Conservation (phyloP, 352 stramenopile genomes). For the Phytophthora tentaculata region DNA sequence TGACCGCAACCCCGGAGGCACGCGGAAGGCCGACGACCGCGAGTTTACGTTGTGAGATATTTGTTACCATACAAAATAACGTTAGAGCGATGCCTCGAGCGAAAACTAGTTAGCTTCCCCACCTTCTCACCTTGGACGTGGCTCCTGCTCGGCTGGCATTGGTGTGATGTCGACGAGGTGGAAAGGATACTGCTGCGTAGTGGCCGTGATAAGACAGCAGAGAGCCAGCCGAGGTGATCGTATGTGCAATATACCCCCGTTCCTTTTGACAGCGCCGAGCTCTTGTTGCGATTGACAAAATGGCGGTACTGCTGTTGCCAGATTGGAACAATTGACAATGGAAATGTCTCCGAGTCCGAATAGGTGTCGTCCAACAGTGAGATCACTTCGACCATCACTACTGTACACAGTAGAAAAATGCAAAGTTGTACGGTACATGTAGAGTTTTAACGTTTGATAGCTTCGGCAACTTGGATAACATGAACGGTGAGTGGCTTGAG, state of each 20-base stretch:
- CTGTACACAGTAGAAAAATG: not conserved
- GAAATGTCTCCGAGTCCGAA: not conserved
- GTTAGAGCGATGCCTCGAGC: conserved; percentile 29
- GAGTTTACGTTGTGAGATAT: conserved; percentile 43
- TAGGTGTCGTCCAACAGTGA: not conserved
- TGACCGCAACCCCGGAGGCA: conserved; percentile 18
- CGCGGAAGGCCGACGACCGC: conserved; percentile 39
- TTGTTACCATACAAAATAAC: conserved; percentile 33
- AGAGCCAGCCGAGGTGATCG: conserved; percentile 17
- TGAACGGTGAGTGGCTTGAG: not conserved
- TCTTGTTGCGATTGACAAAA: conserved; percentile 9
- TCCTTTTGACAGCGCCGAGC: conserved; percentile 13
- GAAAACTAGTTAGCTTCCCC: conserved; percentile 28
- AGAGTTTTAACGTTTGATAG: not conserved
- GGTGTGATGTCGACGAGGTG: conserved; percentile 8
- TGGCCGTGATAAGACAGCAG: conserved; percentile 12
- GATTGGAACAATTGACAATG: conserved; percentile 13
- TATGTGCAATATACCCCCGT: conserved; percentile 25
- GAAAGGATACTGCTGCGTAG: conserved; percentile 13
- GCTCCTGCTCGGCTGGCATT: not conserved
- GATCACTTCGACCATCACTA: not conserved
- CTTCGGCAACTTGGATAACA: not conserved
- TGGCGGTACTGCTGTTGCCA: not conserved
- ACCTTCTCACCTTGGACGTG: conserved; percentile 13
- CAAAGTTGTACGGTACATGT: not conserved